Base-by-base conservation (phyloP, 371 early-diverging fungal genomes). In the Rhizopus microsporus region DNA sequence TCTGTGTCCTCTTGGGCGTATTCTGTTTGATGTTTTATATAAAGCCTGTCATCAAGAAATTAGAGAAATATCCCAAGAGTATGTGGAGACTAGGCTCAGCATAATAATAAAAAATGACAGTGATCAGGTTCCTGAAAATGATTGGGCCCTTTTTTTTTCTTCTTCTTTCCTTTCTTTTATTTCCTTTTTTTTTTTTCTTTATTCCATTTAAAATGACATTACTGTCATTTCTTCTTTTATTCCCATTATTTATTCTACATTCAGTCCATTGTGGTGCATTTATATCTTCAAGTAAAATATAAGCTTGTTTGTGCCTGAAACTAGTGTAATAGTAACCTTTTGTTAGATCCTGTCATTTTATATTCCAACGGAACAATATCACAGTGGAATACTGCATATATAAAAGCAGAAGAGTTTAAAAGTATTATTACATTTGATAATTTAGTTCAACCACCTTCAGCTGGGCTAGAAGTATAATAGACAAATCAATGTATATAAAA, bases 1-100 rank as follows among this genome's bases (percentile, higher is more conserved):
- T 81, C 7, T 92, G 91, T 59, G 81, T 93, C 0, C 13, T 86
- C 9, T 13, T 90, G 30, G 91, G 92, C 6, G 46, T 89, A 5
- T 31, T 75, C 1, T 57, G 88, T 44, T 76, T 92, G 23, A 23
- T 85, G 15, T 43, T 73, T 3, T 89, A 87, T 51, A 86, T 95
- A 17, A 76, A 79, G 32, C 94, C 93, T 0, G 75, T 80, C 3
- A 83, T 92, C 35, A 70, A 66, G 13, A 68, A 81, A 37, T 74
- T 96, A 32, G 93, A 96, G 63, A 61, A 62, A 39, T 53, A 72
- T 48, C 73, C 80, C 34, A 80, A 75, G 38, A 59, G 57, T 13
- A 63, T 73, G 56, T 80, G 80, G 80, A 60, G 71, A 53, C 45
- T 74, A 7, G 58, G 60, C 33, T 50, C 59, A 35, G 50, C 44